Conservation (phyloP, 371 early-diverging fungal species). For the Dinochytrium kinnereticum region DNA sequence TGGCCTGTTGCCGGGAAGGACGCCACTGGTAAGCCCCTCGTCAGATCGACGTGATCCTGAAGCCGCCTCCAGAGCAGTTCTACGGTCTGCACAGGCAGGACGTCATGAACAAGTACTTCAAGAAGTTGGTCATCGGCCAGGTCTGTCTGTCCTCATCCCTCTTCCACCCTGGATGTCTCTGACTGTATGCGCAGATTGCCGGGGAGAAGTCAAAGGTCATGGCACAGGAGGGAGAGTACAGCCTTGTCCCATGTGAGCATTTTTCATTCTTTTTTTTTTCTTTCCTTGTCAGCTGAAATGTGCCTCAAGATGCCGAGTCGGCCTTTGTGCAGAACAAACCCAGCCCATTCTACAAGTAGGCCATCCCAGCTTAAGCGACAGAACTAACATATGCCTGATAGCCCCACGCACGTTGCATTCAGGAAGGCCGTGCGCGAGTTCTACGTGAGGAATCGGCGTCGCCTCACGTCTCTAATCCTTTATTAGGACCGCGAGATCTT, state of each 20-base stretch:
- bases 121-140: conserved; percentile 57
- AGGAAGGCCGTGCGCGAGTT: conserved; percentile 62
- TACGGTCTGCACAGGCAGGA: conserved; percentile 74
- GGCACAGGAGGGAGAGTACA: conserved; percentile 18
- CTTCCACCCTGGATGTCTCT: conserved; percentile 40
- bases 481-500: conserved; percentile 49
- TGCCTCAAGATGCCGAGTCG: conserved; percentile 69
- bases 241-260: conserved; percentile 15
- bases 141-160: too few relatives aligned
- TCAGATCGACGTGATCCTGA: not conserved
- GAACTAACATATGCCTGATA: conserved; percentile 9
- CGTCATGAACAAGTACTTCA: conserved; percentile 59
- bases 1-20: conserved; percentile 44
- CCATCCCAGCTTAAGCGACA: conserved; percentile 19
- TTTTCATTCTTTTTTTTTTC: not conserved
- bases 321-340: conserved; percentile 62
- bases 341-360: conserved; percentile 59
- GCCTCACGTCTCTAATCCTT: not conserved
- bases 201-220: conserved; percentile 40
- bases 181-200: conserved; percentile 31
- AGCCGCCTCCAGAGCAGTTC: conserved; percentile 57
- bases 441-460: conserved; percentile 2
- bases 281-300: conserved; percentile 17
- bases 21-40: conserved; percentile 47
- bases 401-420: conserved; percentile 64